Base-by-base conservation (phyloP, 257 asterid species). In the Ajuga chamaepitys region DNA sequence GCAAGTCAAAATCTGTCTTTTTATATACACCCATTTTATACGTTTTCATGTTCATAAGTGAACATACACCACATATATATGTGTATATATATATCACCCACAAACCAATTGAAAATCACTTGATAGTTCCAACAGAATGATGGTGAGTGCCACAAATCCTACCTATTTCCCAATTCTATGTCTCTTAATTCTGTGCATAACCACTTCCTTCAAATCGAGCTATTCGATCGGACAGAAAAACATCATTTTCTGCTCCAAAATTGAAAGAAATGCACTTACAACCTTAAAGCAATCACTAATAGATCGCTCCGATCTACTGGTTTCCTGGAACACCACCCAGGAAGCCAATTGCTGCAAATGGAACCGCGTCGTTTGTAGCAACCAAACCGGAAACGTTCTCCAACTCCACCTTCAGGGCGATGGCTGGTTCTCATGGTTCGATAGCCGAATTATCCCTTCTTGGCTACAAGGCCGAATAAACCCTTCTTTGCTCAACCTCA, bases 401-500 rank as follows among this genome's bases (percentile, higher is more conserved):
- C 38, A 54, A 6, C 70, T 74, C 53, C 54, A 4, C 40, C 62
- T 73, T 18, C 64, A 2, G 18, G 17, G 44, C 5, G 7, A 10
- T 9, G 20, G 9, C 0, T 9, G 11, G 35, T 37, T 67, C n/a
- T 3, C n/a, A n/a, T n/a, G n/a, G n/a, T n/a, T n/a, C n/a, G n/a
- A n/a, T n/a, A n/a, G n/a, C n/a, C n/a, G n/a, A n/a, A n/a, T n/a
- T n/a, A n/a, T n/a, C n/a, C n/a, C n/a, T n/a, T n/a, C n/a, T n/a
- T n/a, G n/a, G n/a, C n/a, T 28, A 5, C 34, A 28, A 28, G 75
- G 72, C 21, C 55, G 40, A 32, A 2, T 64, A 5, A 59, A 17
- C 21, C 56, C 53, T 38, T 73, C 72, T 10, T 47, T 77, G 71
- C 41, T 54, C 10, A 54, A 65, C 30, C 59, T 79, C 66, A 79